Evolutionary conservation across 139 green algal species (phyloP), one percentile per base, ranked within the genome.

Genomic region (Pycnococcus provasolii): DNA sequence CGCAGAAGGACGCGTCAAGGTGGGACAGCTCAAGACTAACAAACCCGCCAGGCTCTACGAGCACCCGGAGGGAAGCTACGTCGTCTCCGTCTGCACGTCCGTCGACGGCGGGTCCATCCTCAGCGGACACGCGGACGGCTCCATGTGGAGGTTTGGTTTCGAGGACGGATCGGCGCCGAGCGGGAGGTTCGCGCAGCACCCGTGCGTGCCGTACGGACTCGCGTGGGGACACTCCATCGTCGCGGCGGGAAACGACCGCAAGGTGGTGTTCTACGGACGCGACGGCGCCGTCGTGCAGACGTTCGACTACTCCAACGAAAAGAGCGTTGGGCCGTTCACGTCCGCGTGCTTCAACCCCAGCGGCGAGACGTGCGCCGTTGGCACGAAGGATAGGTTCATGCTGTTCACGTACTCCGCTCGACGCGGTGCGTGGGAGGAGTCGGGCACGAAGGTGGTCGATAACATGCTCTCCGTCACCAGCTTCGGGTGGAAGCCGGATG

Each of bases 401-500:
- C 61, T 85, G 15, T 92, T 82, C 72, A 72, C 65, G 64, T 75
- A 74, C 74, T 68, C n/a, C 4, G 39, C 67, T 55, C 52, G 62
- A 70, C 15, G 42, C 6, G 5, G 52, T 4, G 37, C 53, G 15
- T 88, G 79, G 79, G 62, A 82, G 65, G 71, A 87, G 60, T 64
- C 78, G 4, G 78, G 65, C 2, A 61, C 66, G 15, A 81, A 83
- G 68, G 53, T 77, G 50, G 58, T 91, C 4, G 76, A 85, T 76
- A 87, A 79, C 78, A 76, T 90, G 46, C 88, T 87, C 66, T 69
- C 74, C 0, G 76, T 89, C 37, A 89, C 80, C 26, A 74, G 79
- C 0, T 48, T 88, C 2, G 67, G 75, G 3, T 94, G 86, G 86
- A 86, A 86, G 57, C 83, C 83, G 1, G 82, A 91, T 64, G 87